These are phyloP conservation scores for Monosiga brevicollis DNA, from an alignment of 78 protist species.

Conservation along the genomic window DNA sequence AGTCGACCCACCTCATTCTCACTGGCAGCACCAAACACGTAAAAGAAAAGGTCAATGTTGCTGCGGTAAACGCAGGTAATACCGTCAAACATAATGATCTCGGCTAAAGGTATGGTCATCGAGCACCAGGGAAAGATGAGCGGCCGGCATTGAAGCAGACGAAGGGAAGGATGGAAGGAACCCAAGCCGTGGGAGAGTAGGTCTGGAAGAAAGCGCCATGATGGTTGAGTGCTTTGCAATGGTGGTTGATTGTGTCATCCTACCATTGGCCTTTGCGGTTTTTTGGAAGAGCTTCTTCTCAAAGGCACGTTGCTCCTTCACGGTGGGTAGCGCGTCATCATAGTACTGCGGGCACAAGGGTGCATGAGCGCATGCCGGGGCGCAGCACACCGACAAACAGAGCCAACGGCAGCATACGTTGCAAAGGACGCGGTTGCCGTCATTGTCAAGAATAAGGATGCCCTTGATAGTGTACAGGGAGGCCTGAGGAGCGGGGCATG, in stretches of 20 bases:
- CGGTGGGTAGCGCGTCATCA: conserved; percentile 3
- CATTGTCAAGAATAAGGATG: conserved; percentile 40
- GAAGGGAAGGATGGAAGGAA: not conserved
- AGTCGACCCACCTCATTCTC: conserved; percentile 34
- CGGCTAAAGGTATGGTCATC: conserved; percentile 10
- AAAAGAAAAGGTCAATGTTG: conserved; percentile 36
- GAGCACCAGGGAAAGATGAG: not conserved
- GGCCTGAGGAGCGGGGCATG: no score
- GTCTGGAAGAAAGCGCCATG: not conserved
- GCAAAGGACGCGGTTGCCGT: conserved; percentile 37
- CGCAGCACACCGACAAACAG: not conserved
- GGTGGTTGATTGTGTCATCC: not conserved
- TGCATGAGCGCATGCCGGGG: no score
- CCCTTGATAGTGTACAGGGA: conserved; percentile 22
- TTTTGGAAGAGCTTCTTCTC: conserved; percentile 29
- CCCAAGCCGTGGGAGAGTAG: not conserved
- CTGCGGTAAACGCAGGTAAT: conserved; percentile 22
- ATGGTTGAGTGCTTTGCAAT: not conserved
- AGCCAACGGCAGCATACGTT: not conserved
- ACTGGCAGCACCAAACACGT: conserved; percentile 35
- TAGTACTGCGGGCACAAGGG: conserved; percentile 48
- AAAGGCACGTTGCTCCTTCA: conserved; percentile 32
- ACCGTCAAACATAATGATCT: conserved; percentile 35
- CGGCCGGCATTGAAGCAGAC: not conserved
- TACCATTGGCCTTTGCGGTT: conserved; percentile 1